Evolutionary conservation across 106 monocot genomes (phyloP).

Genomic region (Phalaenopsis aphrodite): DNA sequence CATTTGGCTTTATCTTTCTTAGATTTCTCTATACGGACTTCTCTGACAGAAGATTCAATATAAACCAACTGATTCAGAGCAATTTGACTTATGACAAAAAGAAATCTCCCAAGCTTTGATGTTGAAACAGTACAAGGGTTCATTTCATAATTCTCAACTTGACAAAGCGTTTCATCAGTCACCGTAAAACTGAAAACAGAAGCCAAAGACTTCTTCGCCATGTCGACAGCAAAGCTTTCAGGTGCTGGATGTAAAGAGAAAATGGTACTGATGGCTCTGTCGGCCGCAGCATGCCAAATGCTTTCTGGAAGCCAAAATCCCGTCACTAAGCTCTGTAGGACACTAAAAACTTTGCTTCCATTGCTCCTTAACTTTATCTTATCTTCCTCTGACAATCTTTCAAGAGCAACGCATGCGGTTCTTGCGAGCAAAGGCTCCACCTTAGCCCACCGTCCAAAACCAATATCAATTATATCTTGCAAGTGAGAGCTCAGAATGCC

Average conservation of each 20-base stretch:
- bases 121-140: conserved; percentile 21
- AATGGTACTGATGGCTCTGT: conserved; percentile 81
- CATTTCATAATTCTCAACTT: conserved; percentile 10
- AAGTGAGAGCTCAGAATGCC: conserved; percentile 65
- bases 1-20: conserved; percentile 43
- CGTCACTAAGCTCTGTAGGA: conserved; percentile 53
- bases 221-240: conserved; percentile 67
- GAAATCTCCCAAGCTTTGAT: conserved; percentile 68
- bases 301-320: conserved; percentile 64
- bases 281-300: conserved; percentile 86
- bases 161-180: conserved; percentile 23
- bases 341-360: conserved; percentile 49
- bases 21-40: conserved; percentile 65
- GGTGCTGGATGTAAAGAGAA: conserved; percentile 78
- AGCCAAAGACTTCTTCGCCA: conserved; percentile 44
- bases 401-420: conserved; percentile 83
- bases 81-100: conserved; percentile 79
- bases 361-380: conserved; percentile 55
- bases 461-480: conserved; percentile 92
- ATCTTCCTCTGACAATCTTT: conserved; percentile 80
- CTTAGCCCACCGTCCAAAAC: conserved; percentile 95
- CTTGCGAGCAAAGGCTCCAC: conserved; percentile 92
- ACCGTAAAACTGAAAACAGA: conserved; percentile 33
- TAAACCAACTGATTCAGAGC: conserved; percentile 86
- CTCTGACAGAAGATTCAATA: conserved; percentile 64